phyloP scores from a whole-genome alignment of 2,329 filamentous ascomycete species.

The Scedosporium aurantiacum region DNA sequence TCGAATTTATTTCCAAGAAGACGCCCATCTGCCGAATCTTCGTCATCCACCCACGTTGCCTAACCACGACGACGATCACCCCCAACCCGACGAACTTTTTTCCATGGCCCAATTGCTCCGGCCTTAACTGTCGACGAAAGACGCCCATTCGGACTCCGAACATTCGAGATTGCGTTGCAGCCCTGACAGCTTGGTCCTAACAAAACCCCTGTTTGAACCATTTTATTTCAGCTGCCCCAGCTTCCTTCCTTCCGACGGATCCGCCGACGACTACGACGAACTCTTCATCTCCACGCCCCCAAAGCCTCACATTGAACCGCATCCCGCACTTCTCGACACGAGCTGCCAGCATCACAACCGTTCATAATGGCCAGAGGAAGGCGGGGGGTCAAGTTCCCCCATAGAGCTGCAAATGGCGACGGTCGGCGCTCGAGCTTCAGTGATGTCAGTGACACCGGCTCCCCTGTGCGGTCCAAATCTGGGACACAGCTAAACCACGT shows the following conservation, averaged over 20 bases:
- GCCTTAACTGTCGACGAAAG: background rate
- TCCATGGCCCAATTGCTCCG: background rate
- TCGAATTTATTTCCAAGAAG: background rate
- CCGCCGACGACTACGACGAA: background rate
- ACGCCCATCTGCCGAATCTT: background rate
- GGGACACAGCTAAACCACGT: constrained; percentile 24
- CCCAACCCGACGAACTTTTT: background rate
- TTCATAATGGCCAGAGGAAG: constrained; percentile 25
- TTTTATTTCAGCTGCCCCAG: background rate
- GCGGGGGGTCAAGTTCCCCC: constrained; percentile 45
- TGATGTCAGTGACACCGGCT: constrained; percentile 45
- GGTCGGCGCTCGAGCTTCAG: constrained; percentile 60
- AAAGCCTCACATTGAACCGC: background rate
- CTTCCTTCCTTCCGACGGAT: background rate
- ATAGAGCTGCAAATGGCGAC: constrained; percentile 40
- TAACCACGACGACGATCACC: background rate
- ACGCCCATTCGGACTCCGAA: background rate
- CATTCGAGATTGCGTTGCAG: background rate
- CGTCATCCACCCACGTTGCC: background rate
- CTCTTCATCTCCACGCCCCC: background rate
- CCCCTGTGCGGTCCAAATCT: constrained; percentile 18
- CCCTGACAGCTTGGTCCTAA: background rate
- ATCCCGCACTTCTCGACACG: background rate
- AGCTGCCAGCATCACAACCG: background rate
- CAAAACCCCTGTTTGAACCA: background rate